phyloP scores from a whole-genome alignment of 2,329 filamentous ascomycete genomes.

The Xylariaceae sp. region DNA sequence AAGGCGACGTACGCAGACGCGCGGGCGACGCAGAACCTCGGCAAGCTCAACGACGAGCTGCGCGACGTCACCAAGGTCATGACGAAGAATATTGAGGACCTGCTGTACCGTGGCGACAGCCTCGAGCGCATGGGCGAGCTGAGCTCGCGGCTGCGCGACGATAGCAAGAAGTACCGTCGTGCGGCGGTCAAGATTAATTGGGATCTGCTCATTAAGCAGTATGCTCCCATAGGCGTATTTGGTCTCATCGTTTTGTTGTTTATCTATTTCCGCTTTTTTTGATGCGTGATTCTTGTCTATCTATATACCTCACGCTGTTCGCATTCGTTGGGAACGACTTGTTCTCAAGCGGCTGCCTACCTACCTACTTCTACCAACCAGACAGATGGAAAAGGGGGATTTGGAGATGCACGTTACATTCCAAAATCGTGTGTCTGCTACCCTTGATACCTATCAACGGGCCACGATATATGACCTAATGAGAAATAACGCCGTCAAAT shows the following conservation, averaged over 20 bases:
- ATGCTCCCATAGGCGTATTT: constrained; percentile 80
- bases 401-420: not conserved
- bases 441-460: not conserved
- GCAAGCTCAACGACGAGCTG: constrained; percentile 93
- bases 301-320: not conserved
- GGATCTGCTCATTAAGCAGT: constrained; percentile 95
- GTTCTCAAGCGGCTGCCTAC: not conserved
- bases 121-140: constrained; percentile 97
- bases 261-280: constrained; percentile 92
- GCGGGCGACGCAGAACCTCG: constrained; percentile 84
- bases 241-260: constrained; percentile 80
- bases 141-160: constrained; percentile 78
- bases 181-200: constrained; percentile 96
- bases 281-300: constrained; percentile 20
- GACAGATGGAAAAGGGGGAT: not conserved
- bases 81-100: constrained; percentile 99
- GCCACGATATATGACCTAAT: not conserved
- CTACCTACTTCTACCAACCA: not conserved
- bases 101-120: constrained; percentile 90
- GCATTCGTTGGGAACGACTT: not conserved
- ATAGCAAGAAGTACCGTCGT: constrained; percentile 88
- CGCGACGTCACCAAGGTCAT: constrained; percentile 98
- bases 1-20: constrained; percentile 92
- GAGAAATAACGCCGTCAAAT: no score
- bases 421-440: not conserved